phyloP scores from a whole-genome alignment of 495 filamentous ascomycete genomes.

The Penicillium samsonianum region DNA sequence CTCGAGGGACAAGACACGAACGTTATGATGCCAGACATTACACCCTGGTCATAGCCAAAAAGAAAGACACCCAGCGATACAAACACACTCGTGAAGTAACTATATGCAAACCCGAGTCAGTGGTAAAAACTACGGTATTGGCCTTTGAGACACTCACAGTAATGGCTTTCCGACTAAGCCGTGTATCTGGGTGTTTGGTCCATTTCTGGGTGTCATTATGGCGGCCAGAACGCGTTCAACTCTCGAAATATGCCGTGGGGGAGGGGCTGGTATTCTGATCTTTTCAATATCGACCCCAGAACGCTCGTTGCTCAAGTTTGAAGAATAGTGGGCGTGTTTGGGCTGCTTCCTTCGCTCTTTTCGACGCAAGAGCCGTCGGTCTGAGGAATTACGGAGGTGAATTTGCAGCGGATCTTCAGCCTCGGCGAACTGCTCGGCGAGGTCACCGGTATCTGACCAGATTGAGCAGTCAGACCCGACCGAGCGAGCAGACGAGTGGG shows the following conservation, averaged over 20 bases:
- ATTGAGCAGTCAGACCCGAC: conserved; percentile 71
- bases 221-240: conserved; percentile 67
- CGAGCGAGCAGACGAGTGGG: conserved; percentile 59
- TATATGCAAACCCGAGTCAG: conserved; percentile 32
- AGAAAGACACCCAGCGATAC: conserved; percentile 97
- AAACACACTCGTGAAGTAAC: conserved; percentile 97
- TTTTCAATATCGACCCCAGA: conserved; percentile 70
- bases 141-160: conserved; percentile 61
- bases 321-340: conserved; percentile 57
- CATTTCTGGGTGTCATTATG: conserved; percentile 81
- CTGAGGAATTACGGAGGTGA: conserved; percentile 61
- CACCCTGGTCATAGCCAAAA: conserved; percentile 98
- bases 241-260: conserved; percentile 59
- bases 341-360: conserved; percentile 37
- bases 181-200: conserved; percentile 68
- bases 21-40: conserved; percentile 99
- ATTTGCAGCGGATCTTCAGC: conserved; percentile 75
- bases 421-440: conserved; percentile 84
- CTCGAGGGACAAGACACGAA: conserved; percentile 47
- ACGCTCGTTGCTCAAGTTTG: conserved; percentile 42
- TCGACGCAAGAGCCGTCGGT: conserved; percentile 51
- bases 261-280: conserved; percentile 75
- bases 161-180: conserved; percentile 95
- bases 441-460: conserved; percentile 92
- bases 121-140: conserved; percentile 30